Percentiles rank a stretch among this genome's conserved stretches.
These are phyloP conservation scores for Prorocentrum cordatum DNA, from an alignment of 169 alveolate species.

Conservation along the genomic window DNA sequence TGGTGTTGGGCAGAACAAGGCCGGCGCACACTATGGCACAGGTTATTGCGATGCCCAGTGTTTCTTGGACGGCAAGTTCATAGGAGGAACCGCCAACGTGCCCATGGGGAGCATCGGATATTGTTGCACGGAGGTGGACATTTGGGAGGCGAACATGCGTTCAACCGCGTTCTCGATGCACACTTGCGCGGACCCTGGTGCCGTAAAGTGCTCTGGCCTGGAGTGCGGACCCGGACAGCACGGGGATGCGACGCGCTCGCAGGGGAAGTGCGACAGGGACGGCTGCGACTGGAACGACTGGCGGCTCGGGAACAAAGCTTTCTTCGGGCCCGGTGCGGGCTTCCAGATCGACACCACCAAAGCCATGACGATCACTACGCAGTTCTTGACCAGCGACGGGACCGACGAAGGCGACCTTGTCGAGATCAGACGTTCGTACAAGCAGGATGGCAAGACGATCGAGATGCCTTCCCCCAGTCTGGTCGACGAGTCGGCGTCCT, in stretches of 20 bases:
- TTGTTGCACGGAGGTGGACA: slow-evolving; percentile 28
- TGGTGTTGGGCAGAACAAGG: background rate
- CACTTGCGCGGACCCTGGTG: background rate
- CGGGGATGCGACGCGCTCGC: background rate
- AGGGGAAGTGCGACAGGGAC: slow-evolving; percentile 47
- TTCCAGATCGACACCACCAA: background rate
- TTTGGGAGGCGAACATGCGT: background rate
- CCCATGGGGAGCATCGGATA: background rate
- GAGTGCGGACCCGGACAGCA: slow-evolving; percentile 12
- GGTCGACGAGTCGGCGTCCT: no score
- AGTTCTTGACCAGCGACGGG: slow-evolving; percentile 22
- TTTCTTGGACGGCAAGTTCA: slow-evolving; percentile 2
- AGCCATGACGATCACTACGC: background rate
- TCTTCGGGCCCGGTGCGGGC: background rate
- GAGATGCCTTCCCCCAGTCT: no score
- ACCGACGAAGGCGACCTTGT: slow-evolving; percentile 2
- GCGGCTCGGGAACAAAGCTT: background rate
- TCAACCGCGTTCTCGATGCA: background rate
- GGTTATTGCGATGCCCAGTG: slow-evolving; percentile 37
- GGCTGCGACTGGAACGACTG: slow-evolving; percentile 22
- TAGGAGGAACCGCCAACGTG: background rate
- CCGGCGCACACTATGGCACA: slow-evolving; percentile 23
- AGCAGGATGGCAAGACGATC: no score
- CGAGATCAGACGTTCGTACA: background rate
- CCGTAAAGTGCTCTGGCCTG: background rate